Evolutionary conservation across 805 yeast species (phyloP), one percentile per base, ranked within the genome.

Genomic region (Saccharomycopsis microspora): DNA sequence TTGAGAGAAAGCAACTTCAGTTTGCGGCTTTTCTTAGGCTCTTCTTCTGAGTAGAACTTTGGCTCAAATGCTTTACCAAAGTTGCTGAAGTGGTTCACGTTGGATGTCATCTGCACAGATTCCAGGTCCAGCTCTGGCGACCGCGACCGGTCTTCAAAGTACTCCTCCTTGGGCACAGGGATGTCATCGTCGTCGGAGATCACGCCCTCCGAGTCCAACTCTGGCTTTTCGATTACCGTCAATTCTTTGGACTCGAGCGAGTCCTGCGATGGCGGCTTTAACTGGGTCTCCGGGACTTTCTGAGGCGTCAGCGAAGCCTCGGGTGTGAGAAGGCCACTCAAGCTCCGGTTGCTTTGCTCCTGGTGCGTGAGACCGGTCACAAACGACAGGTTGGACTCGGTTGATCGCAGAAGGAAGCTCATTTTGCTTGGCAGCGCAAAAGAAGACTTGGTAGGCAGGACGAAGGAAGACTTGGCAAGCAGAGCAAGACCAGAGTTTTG

Each of bases 101-200:
- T 41, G 5, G 35, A 29, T 19, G 19, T 19, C 19, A 19, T 19
- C 19, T 19, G 19, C 32, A 6, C 9, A 39, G 32, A 39, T 19
- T 19, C 19, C 19, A 19, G 19, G 19, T 19, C 19, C 19, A 19
- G 19, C 19, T 19, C 19, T 19, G 19, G 19, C 19, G 19, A 19
- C 19, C 19, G 19, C 19, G 19, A 19, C 19, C 19, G 19, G 19
- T 19, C 19, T 19, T 19, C 19, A 19, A 19, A 19, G 11, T 39
- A 44, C 9, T 51, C 51, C 10, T 51, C 54, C 39, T 51, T 51
- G 27, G 54, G 54, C 38, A 51, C 33, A 6, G 52, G 52, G 27
- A 51, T 51, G 37, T 51, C 52, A n/a, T 51, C 54, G 32, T 43
- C 54, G 39, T 46, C 48, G 19, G 46, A 41, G 11, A 43, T 34